These are phyloP conservation scores for Gyrodon lividus DNA, from an alignment of 768 basidiomycete genomes.

Conservation along the genomic window DNA sequence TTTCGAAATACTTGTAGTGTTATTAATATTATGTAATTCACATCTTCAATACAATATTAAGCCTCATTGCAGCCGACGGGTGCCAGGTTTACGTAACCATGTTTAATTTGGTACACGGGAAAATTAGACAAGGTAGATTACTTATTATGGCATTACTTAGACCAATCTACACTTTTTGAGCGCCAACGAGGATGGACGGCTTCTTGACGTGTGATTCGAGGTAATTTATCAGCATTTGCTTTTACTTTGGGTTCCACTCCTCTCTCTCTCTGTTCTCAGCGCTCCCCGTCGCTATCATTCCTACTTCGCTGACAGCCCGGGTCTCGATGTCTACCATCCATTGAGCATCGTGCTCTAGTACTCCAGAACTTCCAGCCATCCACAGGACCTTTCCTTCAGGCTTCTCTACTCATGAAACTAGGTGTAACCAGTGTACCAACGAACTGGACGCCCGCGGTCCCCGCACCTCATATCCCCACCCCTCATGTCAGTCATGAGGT, in stretches of 20 bases:
- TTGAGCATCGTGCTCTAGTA: not conserved
- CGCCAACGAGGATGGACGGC: not conserved
- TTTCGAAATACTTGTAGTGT: too few species aligned
- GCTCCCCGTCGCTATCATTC: not conserved
- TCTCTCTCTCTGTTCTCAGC: not conserved
- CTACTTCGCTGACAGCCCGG: too few species aligned
- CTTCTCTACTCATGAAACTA: not conserved
- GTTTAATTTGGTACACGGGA: too few species aligned
- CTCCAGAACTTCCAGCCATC: not conserved
- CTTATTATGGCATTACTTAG: too few species aligned
- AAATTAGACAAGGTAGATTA: too few species aligned
- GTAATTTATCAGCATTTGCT: not conserved
- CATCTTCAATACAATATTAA: too few species aligned
- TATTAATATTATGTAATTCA: too few species aligned
- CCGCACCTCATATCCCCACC: not conserved
- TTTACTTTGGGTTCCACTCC: not conserved
- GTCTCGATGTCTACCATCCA: not conserved
- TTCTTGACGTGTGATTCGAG: not conserved
- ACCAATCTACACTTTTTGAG: slow-evolving; percentile 12
- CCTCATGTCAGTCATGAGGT: not conserved
- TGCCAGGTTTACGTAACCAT: too few species aligned
- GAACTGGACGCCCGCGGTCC: not conserved
- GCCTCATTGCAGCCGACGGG: too few species aligned
- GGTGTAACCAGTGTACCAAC: not conserved
- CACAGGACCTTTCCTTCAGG: not conserved